phyloP scores from a whole-genome alignment of 352 stramenopile genomes.

The Phytophthora melonis region DNA sequence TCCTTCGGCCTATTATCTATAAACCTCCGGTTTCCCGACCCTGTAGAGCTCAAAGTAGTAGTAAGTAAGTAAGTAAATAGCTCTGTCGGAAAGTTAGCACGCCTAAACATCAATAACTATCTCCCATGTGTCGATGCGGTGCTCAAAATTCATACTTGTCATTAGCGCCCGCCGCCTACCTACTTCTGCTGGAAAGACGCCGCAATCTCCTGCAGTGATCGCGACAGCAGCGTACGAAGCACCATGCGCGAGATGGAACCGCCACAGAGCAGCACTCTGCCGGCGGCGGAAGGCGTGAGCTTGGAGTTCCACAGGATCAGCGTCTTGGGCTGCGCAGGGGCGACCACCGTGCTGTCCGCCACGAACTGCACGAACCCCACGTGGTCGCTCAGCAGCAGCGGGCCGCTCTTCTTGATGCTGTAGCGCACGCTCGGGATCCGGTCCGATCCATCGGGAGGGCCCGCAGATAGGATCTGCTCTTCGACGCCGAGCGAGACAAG shows the following conservation, averaged over 20 bases:
- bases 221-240: conserved; percentile 40
- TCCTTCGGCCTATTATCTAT: conserved; percentile 30
- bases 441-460: conserved; percentile 47
- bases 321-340: conserved; percentile 44
- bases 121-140: neutral
- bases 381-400: conserved; percentile 59
- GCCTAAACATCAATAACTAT: conserved; percentile 19
- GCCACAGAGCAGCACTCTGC: conserved; percentile 65
- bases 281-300: conserved; percentile 54
- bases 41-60: conserved; percentile 26
- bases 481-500: conserved; percentile 51
- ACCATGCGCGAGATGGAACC: conserved; percentile 54
- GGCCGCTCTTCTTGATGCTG: conserved; percentile 54
- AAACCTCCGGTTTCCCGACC: neutral
- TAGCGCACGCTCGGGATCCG: conserved; percentile 61
- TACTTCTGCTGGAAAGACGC: conserved; percentile 39
- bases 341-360: conserved; percentile 37
- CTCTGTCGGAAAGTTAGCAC: conserved; percentile 10
- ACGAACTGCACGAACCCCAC: conserved; percentile 69
- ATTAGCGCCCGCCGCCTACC: neutral
- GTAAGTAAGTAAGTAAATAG: conserved; percentile 35
- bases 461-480: conserved; percentile 66
- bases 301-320: conserved; percentile 74
- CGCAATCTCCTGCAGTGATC: conserved; percentile 37
- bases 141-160: neutral